Evolutionary conservation across 805 yeast species (phyloP), one percentile per base, ranked within the genome.

Genomic region (Kregervanrija fluxuum): DNA sequence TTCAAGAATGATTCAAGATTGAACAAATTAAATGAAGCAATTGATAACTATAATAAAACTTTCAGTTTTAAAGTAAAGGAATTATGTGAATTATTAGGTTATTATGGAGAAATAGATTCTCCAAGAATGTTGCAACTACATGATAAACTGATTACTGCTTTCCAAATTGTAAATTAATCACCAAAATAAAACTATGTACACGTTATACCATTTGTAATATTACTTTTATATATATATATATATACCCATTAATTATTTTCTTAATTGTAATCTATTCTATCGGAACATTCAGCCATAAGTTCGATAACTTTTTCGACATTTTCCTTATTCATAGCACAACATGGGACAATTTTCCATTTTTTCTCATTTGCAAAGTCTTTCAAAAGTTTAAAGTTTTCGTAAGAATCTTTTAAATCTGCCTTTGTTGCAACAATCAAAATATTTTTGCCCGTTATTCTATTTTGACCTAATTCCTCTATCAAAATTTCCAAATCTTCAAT

Each of bases 401-500:
- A 68, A 2, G 83, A 65, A 2, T 66, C 74, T 37, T 74, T 75
- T 15, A 86, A 55, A 60, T 93, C 99, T 1, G 96, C 98, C 63
- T 93, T 93, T n/a, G 96, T 90, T 12, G 91, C 96, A 9, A 90
- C 85, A 13, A 93, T 77, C 45, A 93, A 67, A 1, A 84, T 73
- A 36, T 70, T 74, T 56, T 89, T 89, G 33, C 64, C 66, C n/a
- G 62, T 53, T 60, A 85, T 63, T 42, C 91, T 71, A 38, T 73
- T 67, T 1, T 70, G 60, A 0, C 95, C 95, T 51, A 93, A 72
- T 57, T 93, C 99, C 1, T 67, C 66, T 0, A 86, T 61, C 44
- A 91, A 67, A 0, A 77, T 61, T 12, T 78, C 54, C 37, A 93
- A 64, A 53, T 89, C 96, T 0, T 61, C 66, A 1, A 79, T 67